Percentiles rank a stretch among this genome's conserved stretches.
Conservation (phyloP, 1,139 yeast species). For the Sugiyamaella castrensis region DNA sequence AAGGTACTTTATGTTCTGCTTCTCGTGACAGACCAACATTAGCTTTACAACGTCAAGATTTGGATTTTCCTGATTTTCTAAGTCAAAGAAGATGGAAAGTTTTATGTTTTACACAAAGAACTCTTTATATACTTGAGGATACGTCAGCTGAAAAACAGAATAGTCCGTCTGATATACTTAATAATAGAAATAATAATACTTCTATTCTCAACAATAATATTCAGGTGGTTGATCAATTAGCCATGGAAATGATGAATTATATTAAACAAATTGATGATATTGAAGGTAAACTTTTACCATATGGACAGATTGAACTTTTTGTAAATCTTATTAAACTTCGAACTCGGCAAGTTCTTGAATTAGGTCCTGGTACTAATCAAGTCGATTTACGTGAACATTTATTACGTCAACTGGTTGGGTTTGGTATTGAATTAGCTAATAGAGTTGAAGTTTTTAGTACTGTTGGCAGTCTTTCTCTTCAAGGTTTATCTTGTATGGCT, state of each 20-base stretch:
- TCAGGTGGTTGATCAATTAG: constrained; percentile 3
- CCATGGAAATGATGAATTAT: constrained; percentile 9
- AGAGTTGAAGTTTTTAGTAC: constrained; percentile 11
- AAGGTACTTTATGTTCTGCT: constrained; percentile 8
- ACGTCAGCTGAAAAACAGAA: neutral
- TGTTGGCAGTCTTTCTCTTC: constrained; percentile 8
- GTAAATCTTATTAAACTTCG: constrained; percentile 10
- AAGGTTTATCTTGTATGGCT: constrained; percentile 10
- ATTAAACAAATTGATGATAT: constrained; percentile 4
- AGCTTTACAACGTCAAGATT: constrained; percentile 3
- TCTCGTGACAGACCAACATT: constrained; percentile 3
- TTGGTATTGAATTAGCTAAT: constrained; percentile 7
- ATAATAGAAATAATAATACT: neutral
- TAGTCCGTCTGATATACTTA: neutral
- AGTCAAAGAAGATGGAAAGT: constrained; percentile 9
- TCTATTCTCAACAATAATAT: neutral
- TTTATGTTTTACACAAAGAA: constrained; percentile 3
- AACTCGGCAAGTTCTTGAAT: constrained; percentile 10
- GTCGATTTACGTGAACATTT: constrained; percentile 2
- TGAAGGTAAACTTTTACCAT: constrained; percentile 13
- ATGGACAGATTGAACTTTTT: constrained; percentile 14
- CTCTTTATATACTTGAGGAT: neutral
- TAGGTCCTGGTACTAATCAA: constrained; percentile 6
- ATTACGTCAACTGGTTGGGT: constrained; percentile 1
- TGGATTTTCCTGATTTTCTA: constrained; percentile 7